phyloP scores from a whole-genome alignment of 768 basidiomycete genomes.

The Xerocomellus chrysenteron region DNA sequence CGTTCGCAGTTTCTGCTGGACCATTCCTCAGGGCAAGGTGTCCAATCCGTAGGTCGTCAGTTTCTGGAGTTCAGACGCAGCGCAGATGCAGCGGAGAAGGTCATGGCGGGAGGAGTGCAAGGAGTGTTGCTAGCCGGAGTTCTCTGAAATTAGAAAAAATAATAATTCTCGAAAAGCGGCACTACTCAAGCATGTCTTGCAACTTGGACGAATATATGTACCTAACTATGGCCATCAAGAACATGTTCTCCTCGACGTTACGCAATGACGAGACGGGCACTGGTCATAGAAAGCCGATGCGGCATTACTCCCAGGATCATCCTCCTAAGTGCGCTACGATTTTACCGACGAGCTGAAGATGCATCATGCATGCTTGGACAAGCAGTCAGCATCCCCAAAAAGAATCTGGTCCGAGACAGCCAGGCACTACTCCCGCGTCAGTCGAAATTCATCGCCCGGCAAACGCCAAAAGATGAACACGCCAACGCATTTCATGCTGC shows the following conservation, averaged over 20 bases:
- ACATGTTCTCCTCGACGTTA: neutral
- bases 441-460: neutral
- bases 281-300: neutral
- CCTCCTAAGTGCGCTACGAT: neutral
- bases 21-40: constrained; percentile 3
- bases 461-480: neutral
- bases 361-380: neutral
- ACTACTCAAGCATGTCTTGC: constrained; percentile 7
- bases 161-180: constrained; percentile 33
- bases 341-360: neutral
- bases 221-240: neutral
- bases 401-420: neutral
- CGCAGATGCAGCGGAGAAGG: constrained; percentile 8
- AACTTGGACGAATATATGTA: constrained; percentile 6
- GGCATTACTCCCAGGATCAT: neutral
- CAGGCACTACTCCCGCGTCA: neutral
- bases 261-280: neutral
- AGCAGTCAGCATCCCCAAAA: neutral
- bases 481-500: neutral
- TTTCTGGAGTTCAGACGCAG: constrained; percentile 9
- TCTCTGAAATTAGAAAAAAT: constrained; percentile 29
- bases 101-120: constrained; percentile 30
- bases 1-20: neutral
- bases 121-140: constrained; percentile 29
- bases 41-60: neutral